Evolutionary conservation across 1,139 yeast species (phyloP).

Genomic region (Yamadazyma diospyri): DNA sequence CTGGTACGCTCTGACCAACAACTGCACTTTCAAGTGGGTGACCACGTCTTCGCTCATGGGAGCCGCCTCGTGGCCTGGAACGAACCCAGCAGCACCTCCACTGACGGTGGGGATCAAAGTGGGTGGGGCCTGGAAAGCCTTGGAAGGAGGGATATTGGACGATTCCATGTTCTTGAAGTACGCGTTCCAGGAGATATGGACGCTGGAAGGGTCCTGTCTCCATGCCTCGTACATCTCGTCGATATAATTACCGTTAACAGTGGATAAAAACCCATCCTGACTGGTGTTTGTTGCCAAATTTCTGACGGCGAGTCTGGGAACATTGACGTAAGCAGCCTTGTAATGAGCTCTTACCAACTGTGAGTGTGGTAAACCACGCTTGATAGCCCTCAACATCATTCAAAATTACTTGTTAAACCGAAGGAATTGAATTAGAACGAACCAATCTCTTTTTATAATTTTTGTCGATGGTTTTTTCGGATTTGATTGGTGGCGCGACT

Average conservation of each 20-base stretch:
- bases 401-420: background rate
- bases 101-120: conserved; percentile 73
- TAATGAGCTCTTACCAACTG: conserved; percentile 19
- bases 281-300: conserved; percentile 56
- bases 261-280: conserved; percentile 72
- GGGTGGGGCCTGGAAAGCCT: conserved; percentile 90
- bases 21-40: conserved; percentile 91
- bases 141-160: conserved; percentile 62
- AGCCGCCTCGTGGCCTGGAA: conserved; percentile 35
- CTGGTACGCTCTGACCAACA: conserved; percentile 96
- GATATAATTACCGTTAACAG: conserved; percentile 85
- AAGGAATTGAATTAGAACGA: background rate
- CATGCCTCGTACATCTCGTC: conserved; percentile 98
- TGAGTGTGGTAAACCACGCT: conserved; percentile 37
- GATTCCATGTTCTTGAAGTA: conserved; percentile 87
- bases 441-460: conserved; percentile 6
- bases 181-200: conserved; percentile 95
- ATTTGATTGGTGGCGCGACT: conserved; percentile 9
- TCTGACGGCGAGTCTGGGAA: too few relatives aligned
- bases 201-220: conserved; percentile 85
- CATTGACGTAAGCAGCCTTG: conserved; percentile 11
- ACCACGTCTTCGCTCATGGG: conserved; percentile 59
- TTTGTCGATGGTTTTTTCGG: conserved; percentile 8
- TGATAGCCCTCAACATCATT: conserved; percentile 44
- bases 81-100: conserved; percentile 63